Evolutionary conservation across 78 protist species (phyloP), one percentile per base, ranked within the genome.

Genomic region (Dictyostelium capitatum): DNA sequence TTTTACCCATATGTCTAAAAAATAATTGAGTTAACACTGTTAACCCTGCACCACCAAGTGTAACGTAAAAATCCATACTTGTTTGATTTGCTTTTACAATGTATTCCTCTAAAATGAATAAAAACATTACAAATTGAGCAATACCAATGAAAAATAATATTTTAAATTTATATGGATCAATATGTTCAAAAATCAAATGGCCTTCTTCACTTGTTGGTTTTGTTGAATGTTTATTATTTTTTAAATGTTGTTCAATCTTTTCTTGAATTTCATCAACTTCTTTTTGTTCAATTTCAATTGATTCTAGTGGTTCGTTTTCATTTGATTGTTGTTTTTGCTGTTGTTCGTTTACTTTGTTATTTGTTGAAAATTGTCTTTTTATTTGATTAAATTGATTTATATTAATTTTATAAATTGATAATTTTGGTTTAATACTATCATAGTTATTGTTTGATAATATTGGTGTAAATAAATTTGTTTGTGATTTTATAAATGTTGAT

Each of bases 261-360:
- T 62, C 70, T 62, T 62, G 28, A 62, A 62, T 32, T n/a, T 62
- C 70, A n/a, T 62, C 41, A 62, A 62, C n/a, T 30, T 32, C 48
- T 67, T 67, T 67, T 30, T 20, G 19, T 65, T 65, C 47, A 25
- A 30, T 67, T 5, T 67, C 11, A 19, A 37, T 37, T 37, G 43
- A 37, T 8, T 62, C n/a, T 62, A 23, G 25, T 25, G 23, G 25
- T 28, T 62, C 25, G 5, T 67, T 5, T 67, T 67, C 6, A 12
- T 32, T 30, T 30, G 23, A 25, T 62, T 62, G 25, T 28, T 62
- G 43, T 64, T 64, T 2, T 6, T 28, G 0, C 25, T 25, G 30
- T 28, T 64, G n/a, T 57, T 57, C 6, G 28, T 57, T 57, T 19
- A 19, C 20, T 20, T 62, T 28, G 25, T 10, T 64, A 67, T 67